Evolutionary conservation across 208 protist genomes (phyloP).

Genomic region (Trypanosoma rangeli): DNA sequence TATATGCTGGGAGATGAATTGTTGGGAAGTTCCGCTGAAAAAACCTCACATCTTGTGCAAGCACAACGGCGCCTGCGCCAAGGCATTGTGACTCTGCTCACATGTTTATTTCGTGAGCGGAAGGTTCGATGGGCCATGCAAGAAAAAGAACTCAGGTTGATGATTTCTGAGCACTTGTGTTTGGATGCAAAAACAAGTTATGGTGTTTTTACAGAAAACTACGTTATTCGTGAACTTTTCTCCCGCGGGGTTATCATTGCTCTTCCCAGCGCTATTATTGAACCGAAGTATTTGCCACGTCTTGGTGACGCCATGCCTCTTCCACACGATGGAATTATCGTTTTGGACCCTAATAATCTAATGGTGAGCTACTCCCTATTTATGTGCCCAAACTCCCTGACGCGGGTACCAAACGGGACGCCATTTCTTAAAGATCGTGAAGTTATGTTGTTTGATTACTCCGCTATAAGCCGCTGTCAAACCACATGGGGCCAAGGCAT

Average conservation of each 20-base stretch:
- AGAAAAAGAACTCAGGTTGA: slow-evolving; percentile 22
- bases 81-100: slow-evolving; percentile 33
- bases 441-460: slow-evolving; percentile 29
- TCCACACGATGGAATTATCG: slow-evolving; percentile 22
- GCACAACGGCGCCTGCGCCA: slow-evolving; percentile 28
- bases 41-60: slow-evolving; percentile 28
- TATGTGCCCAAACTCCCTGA: slow-evolving; percentile 27
- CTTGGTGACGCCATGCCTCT: slow-evolving; percentile 3
- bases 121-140: slow-evolving; percentile 31
- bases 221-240: slow-evolving; percentile 27
- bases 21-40: slow-evolving; percentile 25
- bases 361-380: slow-evolving; percentile 28
- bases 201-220: slow-evolving; percentile 27
- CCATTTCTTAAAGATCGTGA: slow-evolving; percentile 21
- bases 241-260: slow-evolving; percentile 27
- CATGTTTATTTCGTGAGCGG: slow-evolving; percentile 27
- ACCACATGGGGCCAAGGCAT: slow-evolving; percentile 30
- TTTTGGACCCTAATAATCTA: slow-evolving; percentile 20
- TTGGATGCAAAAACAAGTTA: slow-evolving; percentile 23
- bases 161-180: slow-evolving; percentile 29
- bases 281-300: slow-evolving; percentile 33
- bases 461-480: slow-evolving; percentile 16
- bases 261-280: slow-evolving; percentile 31
- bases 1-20: slow-evolving; percentile 37
- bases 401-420: slow-evolving; percentile 20